phyloP scores from a whole-genome alignment of 495 filamentous ascomycete genomes.

The Darksidea phi region DNA sequence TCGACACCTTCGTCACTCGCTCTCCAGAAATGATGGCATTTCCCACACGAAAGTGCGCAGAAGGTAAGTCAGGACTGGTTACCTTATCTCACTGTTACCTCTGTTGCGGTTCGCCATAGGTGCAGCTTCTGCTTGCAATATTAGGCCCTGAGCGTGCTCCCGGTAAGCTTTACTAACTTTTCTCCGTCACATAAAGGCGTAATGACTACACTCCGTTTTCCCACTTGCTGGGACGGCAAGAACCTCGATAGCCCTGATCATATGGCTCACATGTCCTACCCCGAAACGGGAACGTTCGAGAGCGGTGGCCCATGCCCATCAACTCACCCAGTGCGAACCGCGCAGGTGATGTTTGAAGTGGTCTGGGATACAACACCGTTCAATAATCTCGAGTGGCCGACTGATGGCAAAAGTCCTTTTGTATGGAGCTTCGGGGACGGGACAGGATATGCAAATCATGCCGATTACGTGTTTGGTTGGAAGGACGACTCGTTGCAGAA shows the following conservation, averaged over 20 bases:
- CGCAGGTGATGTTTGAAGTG: constrained; percentile 32
- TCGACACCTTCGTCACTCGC: constrained; percentile 21
- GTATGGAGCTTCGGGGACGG: constrained; percentile 34
- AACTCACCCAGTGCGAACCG: constrained; percentile 28
- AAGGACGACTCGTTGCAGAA: constrained; percentile 26
- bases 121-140: too few species aligned
- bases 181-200: constrained; percentile 14
- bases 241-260: constrained; percentile 55
- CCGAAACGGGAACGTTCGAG: constrained; percentile 30
- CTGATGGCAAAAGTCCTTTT: constrained; percentile 27
- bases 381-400: constrained; percentile 27
- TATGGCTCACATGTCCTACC: constrained; percentile 46
- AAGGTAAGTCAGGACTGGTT: background rate
- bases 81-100: too few species aligned
- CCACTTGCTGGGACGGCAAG: constrained; percentile 53
- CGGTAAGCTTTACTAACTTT: too few species aligned
- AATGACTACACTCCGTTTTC: constrained; percentile 26
- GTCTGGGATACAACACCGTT: constrained; percentile 32
- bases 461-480: constrained; percentile 45
- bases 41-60: constrained; percentile 15
- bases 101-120: too few species aligned
- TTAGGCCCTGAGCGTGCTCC: too few species aligned
- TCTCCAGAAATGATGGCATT: constrained; percentile 18
- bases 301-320: constrained; percentile 26
- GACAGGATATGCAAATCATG: constrained; percentile 41